Evolutionary conservation across 2,329 filamentous ascomycete genomes (phyloP).

Genomic region (Gliomastix tumulicola): DNA sequence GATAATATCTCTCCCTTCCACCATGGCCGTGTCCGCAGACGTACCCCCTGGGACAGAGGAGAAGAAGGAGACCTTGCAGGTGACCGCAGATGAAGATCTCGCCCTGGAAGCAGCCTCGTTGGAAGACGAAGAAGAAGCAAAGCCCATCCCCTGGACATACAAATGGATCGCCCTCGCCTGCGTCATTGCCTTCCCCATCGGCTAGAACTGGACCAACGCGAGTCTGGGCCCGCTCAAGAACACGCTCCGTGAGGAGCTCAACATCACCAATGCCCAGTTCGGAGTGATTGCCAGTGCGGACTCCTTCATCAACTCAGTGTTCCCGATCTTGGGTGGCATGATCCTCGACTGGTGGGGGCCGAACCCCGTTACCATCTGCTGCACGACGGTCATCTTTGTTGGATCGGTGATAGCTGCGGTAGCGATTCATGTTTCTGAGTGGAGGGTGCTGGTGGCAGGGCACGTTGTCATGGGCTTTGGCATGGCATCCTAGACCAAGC

Average conservation of each 20-base stretch:
- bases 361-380: slow-evolving; percentile 12
- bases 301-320: slow-evolving; percentile 14
- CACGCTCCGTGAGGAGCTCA: slow-evolving; percentile 12
- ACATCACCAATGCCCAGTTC: slow-evolving; percentile 14
- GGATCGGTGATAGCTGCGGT: slow-evolving; percentile 12
- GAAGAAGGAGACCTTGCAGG: too few species aligned
- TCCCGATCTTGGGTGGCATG: slow-evolving; percentile 13
- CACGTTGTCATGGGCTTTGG: slow-evolving; percentile 15
- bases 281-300: slow-evolving; percentile 15
- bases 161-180: slow-evolving; percentile 13
- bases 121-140: background rate
- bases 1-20: too few species aligned
- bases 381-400: slow-evolving; percentile 10
- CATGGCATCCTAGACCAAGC: slow-evolving; percentile 13
- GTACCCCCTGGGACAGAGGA: too few species aligned
- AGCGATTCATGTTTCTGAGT: slow-evolving; percentile 9
- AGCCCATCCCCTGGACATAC: slow-evolving; percentile 10
- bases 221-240: slow-evolving; percentile 14
- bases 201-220: slow-evolving; percentile 11
- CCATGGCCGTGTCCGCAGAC: too few species aligned
- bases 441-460: slow-evolving; percentile 11
- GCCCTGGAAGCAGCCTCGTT: background rate
- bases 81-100: too few species aligned
- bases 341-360: slow-evolving; percentile 16
- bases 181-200: slow-evolving; percentile 13